Evolutionary conservation across 345 rosid genomes (phyloP), one percentile per base, ranked within the genome.

Genomic region (Cardamine occulta): DNA sequence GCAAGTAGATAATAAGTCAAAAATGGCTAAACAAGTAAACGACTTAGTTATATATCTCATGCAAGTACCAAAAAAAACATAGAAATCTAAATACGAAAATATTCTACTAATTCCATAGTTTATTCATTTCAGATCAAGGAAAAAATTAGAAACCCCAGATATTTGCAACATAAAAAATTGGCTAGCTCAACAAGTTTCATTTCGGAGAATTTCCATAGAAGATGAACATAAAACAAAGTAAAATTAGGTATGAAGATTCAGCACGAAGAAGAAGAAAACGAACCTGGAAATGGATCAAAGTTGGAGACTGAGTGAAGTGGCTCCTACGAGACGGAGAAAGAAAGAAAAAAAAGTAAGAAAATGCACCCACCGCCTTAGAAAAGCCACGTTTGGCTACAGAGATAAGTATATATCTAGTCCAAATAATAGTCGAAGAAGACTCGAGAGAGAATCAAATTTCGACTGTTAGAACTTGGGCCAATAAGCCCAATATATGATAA

Each of bases 201-300:
- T 62, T 13, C 34, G 12, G 32, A 35, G 26, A 0, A 23, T 18
- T 57, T 13, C 3, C 29, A 23, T 56, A 57, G 39, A 28, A 28
- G 0, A 63, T n/a, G 1, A 15, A 14, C 17, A 17, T n/a, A 18
- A 5, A 18, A 0, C 10, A 10, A 11, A 31, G 3, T 1, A 18
- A 13, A 52, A 52, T 2, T 5, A 14, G 19, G n/a, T 7, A 54
- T 12, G 31, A 35, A 32, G 19, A 48, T 21, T 21, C 11, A 52
- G 0, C 11, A 13, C 2, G 32, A 60, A 68, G 49, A 32, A 60
- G 80, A 61, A 68, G 69, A n/a, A 77, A 31, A 77, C 5, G 72
- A 64, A 71, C 80, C 80, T 77, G 76, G 53, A n/a, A 17, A 48
- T 48, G 23, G 80, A 77, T 77, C 80, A 69, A 70, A 44, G 70